Evolutionary conservation across 768 basidiomycete species (phyloP).

Genomic region (Xerocomellus chrysenteron): DNA sequence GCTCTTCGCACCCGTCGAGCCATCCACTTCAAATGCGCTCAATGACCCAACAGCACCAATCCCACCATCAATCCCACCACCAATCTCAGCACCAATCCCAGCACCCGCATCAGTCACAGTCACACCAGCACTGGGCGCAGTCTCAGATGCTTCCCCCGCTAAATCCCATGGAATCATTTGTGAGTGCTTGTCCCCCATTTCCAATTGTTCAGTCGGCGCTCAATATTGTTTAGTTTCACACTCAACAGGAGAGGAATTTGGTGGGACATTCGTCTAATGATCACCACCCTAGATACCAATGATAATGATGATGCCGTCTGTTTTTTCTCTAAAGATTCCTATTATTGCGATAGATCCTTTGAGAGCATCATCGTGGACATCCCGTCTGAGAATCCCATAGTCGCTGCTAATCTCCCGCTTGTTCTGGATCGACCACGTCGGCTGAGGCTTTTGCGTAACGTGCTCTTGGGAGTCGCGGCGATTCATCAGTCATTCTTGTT

Average conservation of each 20-base stretch:
- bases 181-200: constrained; percentile 37
- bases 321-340: constrained; percentile 36
- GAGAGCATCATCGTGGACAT: constrained; percentile 45
- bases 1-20: constrained; percentile 27
- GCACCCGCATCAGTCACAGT: constrained; percentile 25
- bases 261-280: constrained; percentile 49
- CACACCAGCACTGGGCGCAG: constrained; percentile 51
- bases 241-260: constrained; percentile 47
- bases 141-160: constrained; percentile 42
- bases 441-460: constrained; percentile 41
- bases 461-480: constrained; percentile 40
- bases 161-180: constrained; percentile 64
- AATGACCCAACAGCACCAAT: constrained; percentile 45
- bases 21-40: constrained; percentile 47
- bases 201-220: constrained; percentile 7
- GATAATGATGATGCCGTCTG: constrained; percentile 34
- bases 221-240: constrained; percentile 22
- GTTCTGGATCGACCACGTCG: constrained; percentile 38
- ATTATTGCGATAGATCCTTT: constrained; percentile 46
- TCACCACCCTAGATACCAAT: constrained; percentile 53
- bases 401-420: constrained; percentile 42
- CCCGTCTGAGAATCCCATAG: constrained; percentile 44
- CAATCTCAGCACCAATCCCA: constrained; percentile 15
- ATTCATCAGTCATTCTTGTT: constrained; percentile 44
- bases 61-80: constrained; percentile 6